Evolutionary conservation across 2,329 filamentous ascomycete species (phyloP).

Genomic region (Apiospora arundinis): DNA sequence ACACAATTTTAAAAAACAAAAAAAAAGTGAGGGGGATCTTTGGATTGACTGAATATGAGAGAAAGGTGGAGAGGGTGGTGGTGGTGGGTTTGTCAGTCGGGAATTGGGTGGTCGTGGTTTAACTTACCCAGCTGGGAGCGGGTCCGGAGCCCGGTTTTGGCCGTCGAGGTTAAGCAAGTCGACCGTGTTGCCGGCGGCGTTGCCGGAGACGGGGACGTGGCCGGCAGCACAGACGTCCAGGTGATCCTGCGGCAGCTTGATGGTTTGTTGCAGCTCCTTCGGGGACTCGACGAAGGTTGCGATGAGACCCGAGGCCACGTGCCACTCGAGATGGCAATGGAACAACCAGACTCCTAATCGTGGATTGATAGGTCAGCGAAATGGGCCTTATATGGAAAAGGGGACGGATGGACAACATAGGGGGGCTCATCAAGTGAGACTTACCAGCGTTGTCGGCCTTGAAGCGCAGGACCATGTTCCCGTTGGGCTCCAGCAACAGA

Average conservation of each 20-base stretch:
- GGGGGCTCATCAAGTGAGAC: no score
- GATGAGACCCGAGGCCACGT: constrained; percentile 70
- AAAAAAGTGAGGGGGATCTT: no score
- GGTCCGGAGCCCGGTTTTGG: constrained; percentile 60
- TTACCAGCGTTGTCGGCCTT: constrained; percentile 69
- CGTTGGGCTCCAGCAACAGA: constrained; percentile 66
- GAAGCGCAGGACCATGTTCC: constrained; percentile 74
- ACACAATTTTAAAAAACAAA: no score
- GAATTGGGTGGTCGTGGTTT: no score
- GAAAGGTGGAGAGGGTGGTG: no score
- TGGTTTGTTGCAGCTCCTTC: constrained; percentile 62
- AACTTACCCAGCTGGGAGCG: constrained; percentile 67
- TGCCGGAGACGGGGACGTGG: constrained; percentile 63
- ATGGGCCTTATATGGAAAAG: not conserved
- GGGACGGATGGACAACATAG: no score
- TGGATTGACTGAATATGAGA: not conserved
- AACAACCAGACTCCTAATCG: constrained; percentile 67
- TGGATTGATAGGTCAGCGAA: not conserved
- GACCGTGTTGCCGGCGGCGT: constrained; percentile 74
- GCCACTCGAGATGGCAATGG: constrained; percentile 85
- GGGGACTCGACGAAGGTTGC: constrained; percentile 70
- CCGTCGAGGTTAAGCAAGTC: constrained; percentile 69
- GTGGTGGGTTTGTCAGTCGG: no score
- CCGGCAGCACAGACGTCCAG: constrained; percentile 62
- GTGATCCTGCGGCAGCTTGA: constrained; percentile 66